phyloP scores from a whole-genome alignment of 345 rosid species.

The Microthlaspi erraticum region DNA sequence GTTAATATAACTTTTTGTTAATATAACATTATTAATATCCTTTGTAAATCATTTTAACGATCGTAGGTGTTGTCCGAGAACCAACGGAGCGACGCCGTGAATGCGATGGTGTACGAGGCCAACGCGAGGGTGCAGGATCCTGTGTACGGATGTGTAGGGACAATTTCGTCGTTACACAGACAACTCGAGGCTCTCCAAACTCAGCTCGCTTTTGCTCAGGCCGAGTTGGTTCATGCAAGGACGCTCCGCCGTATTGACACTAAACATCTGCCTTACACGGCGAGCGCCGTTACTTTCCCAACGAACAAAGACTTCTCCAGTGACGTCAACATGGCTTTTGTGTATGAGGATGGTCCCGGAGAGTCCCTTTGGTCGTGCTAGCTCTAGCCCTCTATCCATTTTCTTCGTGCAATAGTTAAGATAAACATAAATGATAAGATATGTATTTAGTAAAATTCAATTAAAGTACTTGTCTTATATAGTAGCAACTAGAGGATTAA shows the following conservation, averaged over 20 bases:
- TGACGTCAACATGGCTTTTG: constrained; percentile 32
- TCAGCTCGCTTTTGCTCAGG: constrained; percentile 80
- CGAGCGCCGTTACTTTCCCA: constrained; percentile 25
- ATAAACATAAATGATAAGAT: neutral
- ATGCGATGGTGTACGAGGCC: constrained; percentile 92
- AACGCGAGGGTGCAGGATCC: constrained; percentile 89
- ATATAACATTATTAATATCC: neutral
- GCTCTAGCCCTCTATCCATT: constrained; percentile 7
- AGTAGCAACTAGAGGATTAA: constrained; percentile 19
- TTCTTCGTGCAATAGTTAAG: neutral
- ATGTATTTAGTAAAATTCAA: neutral
- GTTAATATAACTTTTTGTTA: too few species aligned
- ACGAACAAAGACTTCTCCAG: constrained; percentile 29
- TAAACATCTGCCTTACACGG: constrained; percentile 23
- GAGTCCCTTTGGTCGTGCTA: constrained; percentile 45
- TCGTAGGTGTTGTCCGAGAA: constrained; percentile 66
- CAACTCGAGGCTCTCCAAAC: constrained; percentile 79
- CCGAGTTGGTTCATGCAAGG: constrained; percentile 70
- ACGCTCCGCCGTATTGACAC: constrained; percentile 43
- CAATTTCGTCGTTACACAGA: constrained; percentile 75
- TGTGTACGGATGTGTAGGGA: constrained; percentile 89
- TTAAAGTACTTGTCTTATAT: constrained; percentile 14
- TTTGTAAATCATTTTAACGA: neutral
- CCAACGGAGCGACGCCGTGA: constrained; percentile 88
- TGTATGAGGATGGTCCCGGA: constrained; percentile 27